Conservation (phyloP, 2,329 filamentous ascomycete species). For the Cladosporium sp. region DNA sequence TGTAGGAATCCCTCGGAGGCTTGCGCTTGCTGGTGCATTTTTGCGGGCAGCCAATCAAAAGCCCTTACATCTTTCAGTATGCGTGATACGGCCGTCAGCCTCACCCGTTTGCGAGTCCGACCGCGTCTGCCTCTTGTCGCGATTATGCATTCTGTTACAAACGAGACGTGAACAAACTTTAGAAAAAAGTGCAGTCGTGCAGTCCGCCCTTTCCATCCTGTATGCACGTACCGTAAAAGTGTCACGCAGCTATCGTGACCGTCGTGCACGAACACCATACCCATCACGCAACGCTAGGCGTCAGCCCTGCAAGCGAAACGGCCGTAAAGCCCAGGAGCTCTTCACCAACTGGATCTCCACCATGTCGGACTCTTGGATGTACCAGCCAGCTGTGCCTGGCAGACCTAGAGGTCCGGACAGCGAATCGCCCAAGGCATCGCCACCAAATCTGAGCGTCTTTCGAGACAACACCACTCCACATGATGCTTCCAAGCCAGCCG, state of each 20-base stretch:
- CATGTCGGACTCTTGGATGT: conserved; percentile 24
- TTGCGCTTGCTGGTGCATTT: background rate
- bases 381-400: conserved; percentile 11
- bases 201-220: background rate
- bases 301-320: conserved; percentile 18
- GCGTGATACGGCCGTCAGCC: background rate
- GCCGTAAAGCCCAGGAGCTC: conserved; percentile 12
- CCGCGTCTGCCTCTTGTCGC: background rate
- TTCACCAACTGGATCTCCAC: background rate
- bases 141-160: background rate
- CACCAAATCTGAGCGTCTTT: conserved; percentile 20
- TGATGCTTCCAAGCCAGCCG: conserved; percentile 25
- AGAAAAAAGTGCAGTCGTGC: background rate
- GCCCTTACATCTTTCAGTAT: no score
- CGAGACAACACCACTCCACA: conserved; percentile 17
- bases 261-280: conserved; percentile 10
- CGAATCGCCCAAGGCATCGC: conserved; percentile 10
- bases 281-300: conserved; percentile 10
- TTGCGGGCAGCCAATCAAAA: background rate
- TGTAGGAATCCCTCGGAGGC: background rate
- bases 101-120: conserved; percentile 5
- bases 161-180: background rate
- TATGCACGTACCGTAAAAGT: background rate
- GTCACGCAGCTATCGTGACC: background rate
- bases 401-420: background rate